Percentiles rank a stretch among this genome's conserved stretches.
These are phyloP conservation scores for Elsinoe necatrix DNA, from an alignment of 2,329 filamentous ascomycete species.

Conservation along the genomic window DNA sequence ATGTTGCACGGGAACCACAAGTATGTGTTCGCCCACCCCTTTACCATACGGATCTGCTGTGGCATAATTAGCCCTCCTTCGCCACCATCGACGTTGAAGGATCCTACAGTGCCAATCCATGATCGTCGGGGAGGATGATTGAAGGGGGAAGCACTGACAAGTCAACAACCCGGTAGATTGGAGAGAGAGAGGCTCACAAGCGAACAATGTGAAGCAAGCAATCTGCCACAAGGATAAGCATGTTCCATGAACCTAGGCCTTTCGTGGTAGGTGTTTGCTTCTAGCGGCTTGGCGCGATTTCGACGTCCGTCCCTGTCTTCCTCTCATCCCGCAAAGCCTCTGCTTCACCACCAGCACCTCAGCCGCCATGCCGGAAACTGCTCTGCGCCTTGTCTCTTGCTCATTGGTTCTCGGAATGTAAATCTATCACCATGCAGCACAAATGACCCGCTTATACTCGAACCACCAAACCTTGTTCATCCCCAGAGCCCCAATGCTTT, in stretches of 20 bases:
- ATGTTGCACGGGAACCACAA: background rate
- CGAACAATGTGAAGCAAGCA: conserved; percentile 10
- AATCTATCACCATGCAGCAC: background rate
- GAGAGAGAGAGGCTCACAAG: background rate
- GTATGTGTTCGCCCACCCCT: background rate
- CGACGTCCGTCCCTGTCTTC: background rate
- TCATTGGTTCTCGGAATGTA: conserved; percentile 2
- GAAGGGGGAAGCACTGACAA: background rate
- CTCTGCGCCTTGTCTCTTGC: background rate
- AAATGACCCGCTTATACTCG: conserved; percentile 1
- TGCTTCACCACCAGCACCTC: conserved; percentile 13
- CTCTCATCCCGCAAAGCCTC: background rate
- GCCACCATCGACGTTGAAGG: background rate
- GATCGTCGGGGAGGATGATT: conserved; percentile 3
- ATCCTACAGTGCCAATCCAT: conserved; percentile 1
- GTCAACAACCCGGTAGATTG: background rate
- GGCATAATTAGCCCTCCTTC: background rate
- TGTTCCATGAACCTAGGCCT: background rate
- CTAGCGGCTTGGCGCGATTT: conserved; percentile 5
- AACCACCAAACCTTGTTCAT: conserved; percentile 2
- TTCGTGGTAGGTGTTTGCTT: conserved; percentile 1
- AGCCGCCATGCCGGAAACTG: conserved; percentile 6
- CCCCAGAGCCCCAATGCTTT: background rate
- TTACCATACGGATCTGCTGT: background rate
- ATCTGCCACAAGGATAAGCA: conserved; percentile 4